These are phyloP conservation scores for Fusarium domesticum DNA, from an alignment of 2,329 filamentous ascomycete species.

Conservation along the genomic window DNA sequence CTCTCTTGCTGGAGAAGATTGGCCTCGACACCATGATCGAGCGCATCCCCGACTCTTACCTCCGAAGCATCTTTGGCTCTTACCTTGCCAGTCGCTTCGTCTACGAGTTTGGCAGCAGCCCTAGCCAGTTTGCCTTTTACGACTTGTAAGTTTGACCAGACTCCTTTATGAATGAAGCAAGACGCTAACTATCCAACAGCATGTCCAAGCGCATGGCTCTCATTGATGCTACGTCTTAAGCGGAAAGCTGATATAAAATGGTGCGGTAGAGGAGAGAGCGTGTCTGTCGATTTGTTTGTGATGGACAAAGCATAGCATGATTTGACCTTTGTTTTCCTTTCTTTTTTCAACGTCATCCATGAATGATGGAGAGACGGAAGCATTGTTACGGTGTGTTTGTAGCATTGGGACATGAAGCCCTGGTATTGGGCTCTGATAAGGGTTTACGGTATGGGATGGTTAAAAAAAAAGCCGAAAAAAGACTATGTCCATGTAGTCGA, in stretches of 20 bases:
- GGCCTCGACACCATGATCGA: slow-evolving; percentile 83
- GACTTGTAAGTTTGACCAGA: slow-evolving; percentile 71
- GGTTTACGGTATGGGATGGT: slow-evolving; percentile 23
- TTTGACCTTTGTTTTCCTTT: slow-evolving; percentile 19
- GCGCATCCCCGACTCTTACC: slow-evolving; percentile 86
- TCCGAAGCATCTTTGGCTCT: slow-evolving; percentile 92
- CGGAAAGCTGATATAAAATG: slow-evolving; percentile 6
- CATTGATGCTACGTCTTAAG: slow-evolving; percentile 28
- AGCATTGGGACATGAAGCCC: slow-evolving; percentile 24
- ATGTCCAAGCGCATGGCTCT: slow-evolving; percentile 64
- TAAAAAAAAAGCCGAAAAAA: slow-evolving; percentile 30
- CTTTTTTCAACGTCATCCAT: slow-evolving; percentile 13
- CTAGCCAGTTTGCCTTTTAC: slow-evolving; percentile 97
- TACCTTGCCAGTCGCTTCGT: slow-evolving; percentile 95
- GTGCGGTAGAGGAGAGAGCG: slow-evolving; percentile 4
- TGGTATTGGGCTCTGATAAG: slow-evolving; percentile 23
- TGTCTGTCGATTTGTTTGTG: slow-evolving; percentile 21
- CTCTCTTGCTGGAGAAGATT: slow-evolving; percentile 81
- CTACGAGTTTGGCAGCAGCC: slow-evolving; percentile 88
- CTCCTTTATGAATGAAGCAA: not conserved
- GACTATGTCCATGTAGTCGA: slow-evolving; percentile 26
- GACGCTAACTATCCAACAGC: slow-evolving; percentile 42
- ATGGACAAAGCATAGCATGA: slow-evolving; percentile 25
- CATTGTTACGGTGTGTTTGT: slow-evolving; percentile 28
- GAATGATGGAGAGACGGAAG: slow-evolving; percentile 20